These are phyloP conservation scores for Colletotrichum musae DNA, from an alignment of 2,329 filamentous ascomycete species.

Conservation along the genomic window DNA sequence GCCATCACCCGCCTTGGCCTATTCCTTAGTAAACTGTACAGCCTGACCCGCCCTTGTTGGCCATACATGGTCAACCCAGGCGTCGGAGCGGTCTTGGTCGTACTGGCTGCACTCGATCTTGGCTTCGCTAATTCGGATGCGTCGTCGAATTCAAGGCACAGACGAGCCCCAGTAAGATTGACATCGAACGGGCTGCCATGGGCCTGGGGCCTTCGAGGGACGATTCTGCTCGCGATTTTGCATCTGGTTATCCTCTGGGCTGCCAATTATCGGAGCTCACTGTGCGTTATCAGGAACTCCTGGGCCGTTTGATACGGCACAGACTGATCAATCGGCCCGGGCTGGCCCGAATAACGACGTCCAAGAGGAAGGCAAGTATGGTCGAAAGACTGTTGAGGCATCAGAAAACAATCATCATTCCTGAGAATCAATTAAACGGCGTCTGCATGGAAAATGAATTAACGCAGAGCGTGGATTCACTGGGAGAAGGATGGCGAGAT, in stretches of 20 bases:
- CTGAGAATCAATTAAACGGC: no score
- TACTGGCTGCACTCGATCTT: conserved; percentile 78
- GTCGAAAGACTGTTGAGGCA: no score
- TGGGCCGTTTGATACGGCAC: conserved; percentile 13
- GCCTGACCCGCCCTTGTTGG: conserved; percentile 77
- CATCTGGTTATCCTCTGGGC: conserved; percentile 54
- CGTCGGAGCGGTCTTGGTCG: conserved; percentile 77
- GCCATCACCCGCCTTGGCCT: conserved; percentile 68
- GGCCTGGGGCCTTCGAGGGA: conserved; percentile 50
- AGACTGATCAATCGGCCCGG: no score
- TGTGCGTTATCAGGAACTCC: conserved; percentile 47
- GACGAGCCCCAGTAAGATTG: conserved; percentile 11
- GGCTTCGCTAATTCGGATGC: conserved; percentile 51
- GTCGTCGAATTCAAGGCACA: not conserved
- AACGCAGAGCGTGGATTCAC: no score
- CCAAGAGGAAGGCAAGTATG: no score
- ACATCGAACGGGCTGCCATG: conserved; percentile 31
- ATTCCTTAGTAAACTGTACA: conserved; percentile 78
- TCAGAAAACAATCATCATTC: no score
- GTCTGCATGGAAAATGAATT: no score
- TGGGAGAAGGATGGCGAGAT: no score
- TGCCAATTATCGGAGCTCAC: conserved; percentile 50
- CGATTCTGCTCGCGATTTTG: conserved; percentile 49
- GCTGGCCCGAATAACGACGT: no score
- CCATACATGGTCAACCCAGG: conserved; percentile 77